Conservation (phyloP, 108 stramenopile genomes). For the Fragilariopsis cylindrus region DNA sequence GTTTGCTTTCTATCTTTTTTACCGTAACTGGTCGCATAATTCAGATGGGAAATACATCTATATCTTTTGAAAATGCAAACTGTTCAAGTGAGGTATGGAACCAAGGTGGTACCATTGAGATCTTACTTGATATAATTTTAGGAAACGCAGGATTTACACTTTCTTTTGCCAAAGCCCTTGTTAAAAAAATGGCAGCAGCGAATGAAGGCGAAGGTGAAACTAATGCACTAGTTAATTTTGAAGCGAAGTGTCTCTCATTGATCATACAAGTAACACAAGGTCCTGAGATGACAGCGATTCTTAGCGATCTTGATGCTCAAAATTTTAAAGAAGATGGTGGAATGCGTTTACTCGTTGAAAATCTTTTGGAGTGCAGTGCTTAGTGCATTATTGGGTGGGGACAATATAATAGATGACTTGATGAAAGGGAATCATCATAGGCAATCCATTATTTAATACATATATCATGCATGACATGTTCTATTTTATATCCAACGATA, state of each 20-base stretch:
- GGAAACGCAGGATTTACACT: constrained; percentile 8
- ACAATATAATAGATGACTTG: no score
- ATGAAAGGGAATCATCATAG: no score
- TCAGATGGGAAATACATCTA: neutral
- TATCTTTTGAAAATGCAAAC: neutral
- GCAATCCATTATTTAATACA: no score
- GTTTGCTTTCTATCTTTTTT: neutral
- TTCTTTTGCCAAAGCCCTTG: constrained; percentile 4
- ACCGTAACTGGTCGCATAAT: neutral
- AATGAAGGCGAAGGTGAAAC: constrained; percentile 3
- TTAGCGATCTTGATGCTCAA: neutral
- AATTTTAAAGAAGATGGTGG: neutral
- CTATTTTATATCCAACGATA: no score
- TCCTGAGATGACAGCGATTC: neutral
- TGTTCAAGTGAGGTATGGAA: constrained; percentile 4
- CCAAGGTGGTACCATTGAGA: neutral
- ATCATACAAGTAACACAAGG: neutral
- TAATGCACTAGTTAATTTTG: constrained; percentile 1
- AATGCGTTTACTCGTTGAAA: constrained; percentile 11
- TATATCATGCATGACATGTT: no score
- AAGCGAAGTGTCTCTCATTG: constrained; percentile 24
- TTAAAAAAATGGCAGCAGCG: constrained; percentile 1
- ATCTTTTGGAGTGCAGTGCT: constrained; percentile 7
- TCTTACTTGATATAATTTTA: constrained; percentile 11
- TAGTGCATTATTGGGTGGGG: neutral